phyloP scores from a whole-genome alignment of 208 protist genomes.

The Crithidia mellificae region DNA sequence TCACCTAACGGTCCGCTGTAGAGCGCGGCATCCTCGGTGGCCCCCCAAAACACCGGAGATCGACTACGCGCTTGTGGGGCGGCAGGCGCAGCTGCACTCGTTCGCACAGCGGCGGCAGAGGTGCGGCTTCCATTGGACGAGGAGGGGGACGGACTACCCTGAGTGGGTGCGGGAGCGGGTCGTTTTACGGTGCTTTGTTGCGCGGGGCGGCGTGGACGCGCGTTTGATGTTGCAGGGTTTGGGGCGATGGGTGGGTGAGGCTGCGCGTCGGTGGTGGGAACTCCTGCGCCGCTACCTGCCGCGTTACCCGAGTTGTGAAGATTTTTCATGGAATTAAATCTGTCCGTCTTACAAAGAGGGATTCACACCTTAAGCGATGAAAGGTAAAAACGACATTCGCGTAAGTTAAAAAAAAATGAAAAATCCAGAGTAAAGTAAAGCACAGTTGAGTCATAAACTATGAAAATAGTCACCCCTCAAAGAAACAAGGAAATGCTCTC shows the following conservation, averaged over 20 bases:
- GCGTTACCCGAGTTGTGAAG: background rate
- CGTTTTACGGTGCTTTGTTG: background rate
- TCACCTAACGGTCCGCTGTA: conserved; percentile 73
- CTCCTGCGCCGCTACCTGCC: background rate
- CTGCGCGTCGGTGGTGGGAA: background rate
- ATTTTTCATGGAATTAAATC: background rate
- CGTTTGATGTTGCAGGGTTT: background rate
- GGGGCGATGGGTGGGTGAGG: background rate
- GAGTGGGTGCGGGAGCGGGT: background rate
- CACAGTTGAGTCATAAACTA: too few relatives aligned
- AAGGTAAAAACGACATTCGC: too few relatives aligned
- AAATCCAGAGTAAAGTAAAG: too few relatives aligned
- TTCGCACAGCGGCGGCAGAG: background rate
- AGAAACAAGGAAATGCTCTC: too few relatives aligned
- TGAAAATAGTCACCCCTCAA: too few relatives aligned
- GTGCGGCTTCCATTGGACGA: background rate
- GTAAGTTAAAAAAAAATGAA: background rate
- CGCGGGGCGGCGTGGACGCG: background rate
- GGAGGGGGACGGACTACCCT: background rate
- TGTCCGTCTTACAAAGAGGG: too few relatives aligned
- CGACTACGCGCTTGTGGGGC: background rate
- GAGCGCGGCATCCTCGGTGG: conserved; percentile 36
- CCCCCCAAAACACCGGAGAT: conserved; percentile 62
- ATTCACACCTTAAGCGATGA: too few relatives aligned
- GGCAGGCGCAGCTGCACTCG: too few relatives aligned